Evolutionary conservation across 2,329 filamentous ascomycete species (phyloP), one percentile per base, ranked within the genome.

Genomic region (Elsinoe arachidis): DNA sequence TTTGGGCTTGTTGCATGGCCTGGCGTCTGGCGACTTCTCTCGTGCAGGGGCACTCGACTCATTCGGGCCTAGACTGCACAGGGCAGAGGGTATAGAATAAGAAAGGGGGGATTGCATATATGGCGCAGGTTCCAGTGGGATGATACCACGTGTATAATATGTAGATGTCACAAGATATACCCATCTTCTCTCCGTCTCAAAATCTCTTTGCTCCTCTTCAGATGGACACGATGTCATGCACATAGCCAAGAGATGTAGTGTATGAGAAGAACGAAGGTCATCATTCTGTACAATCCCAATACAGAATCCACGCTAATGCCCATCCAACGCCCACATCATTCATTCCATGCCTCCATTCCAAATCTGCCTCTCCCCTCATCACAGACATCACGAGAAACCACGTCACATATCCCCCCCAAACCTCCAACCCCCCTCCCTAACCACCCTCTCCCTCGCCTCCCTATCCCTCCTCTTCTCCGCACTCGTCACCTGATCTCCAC

Each of bases 381-480:
- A 26, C 26, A 30, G 26, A n/a, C n/a, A n/a, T 30, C 26, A 7
- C 26, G 37, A 38, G 26, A 26, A 21, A n/a, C 51, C 33, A 39
- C n/a, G 14, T 47, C 41, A 56, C 39, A 56, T 12, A 58, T 55
- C 58, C 58, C 59, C 56, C 17, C 51, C 65, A 69, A 87, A 92
- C 49, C 81, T 84, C 91, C 91, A 96, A 0, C 88, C 90, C 3
- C 91, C 91, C 63, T 96, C 88, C 61, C 86, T 79, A 54, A 87
- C 81, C 68, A 96, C 78, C 67, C 85, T 82, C 71, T 95, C 88
- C 61, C 91, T 80, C 58, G 87, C 87, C 60, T 87, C 85, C 64
- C 87, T 74, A 73, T 96, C 91, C 68, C 83, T 87, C 56, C 82
- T 77, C 66, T 95, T 88, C 67, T 96, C 91, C 59, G 95, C 91